Percentiles rank a stretch among this genome's conserved stretches.
Evolutionary conservation across 2,329 filamentous ascomycete species (phyloP).

Genomic region (Chaetomium globosum): DNA sequence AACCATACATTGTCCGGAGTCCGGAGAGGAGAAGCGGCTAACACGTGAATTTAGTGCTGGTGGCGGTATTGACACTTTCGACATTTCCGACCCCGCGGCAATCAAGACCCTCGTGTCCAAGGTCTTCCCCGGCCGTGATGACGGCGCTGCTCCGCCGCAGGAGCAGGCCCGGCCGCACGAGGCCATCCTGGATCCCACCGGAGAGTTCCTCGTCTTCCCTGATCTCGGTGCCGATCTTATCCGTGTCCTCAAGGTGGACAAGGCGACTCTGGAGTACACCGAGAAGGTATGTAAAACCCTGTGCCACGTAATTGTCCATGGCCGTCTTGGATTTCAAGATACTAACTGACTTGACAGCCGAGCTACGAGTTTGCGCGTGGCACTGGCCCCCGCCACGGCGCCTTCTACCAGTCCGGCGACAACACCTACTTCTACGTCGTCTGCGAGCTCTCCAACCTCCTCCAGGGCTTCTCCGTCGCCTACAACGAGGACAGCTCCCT

Average conservation of each 20-base stretch:
- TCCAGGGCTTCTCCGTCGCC: slow-evolving; percentile 59
- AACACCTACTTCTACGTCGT: slow-evolving; percentile 62
- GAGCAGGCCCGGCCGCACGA: slow-evolving; percentile 65
- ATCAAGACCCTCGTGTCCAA: slow-evolving; percentile 45
- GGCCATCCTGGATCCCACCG: slow-evolving; percentile 66
- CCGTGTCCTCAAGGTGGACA: slow-evolving; percentile 58
- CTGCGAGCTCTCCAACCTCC: slow-evolving; percentile 61
- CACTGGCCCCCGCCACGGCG: slow-evolving; percentile 65
- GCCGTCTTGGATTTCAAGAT: background rate
- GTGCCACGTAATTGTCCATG: too few species aligned
- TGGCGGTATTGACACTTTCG: slow-evolving; percentile 50
- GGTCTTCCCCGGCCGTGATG: slow-evolving; percentile 45
- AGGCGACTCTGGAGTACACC: slow-evolving; percentile 49
- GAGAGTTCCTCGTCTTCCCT: slow-evolving; percentile 63
- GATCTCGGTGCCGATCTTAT: slow-evolving; percentile 68
- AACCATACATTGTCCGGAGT: background rate
- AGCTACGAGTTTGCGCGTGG: slow-evolving; percentile 53
- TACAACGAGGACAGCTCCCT: slow-evolving; percentile 52
- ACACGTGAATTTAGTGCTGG: slow-evolving; percentile 41
- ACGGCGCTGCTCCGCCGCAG: slow-evolving; percentile 52
- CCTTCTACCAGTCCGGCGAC: slow-evolving; percentile 53
- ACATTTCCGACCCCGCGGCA: slow-evolving; percentile 45
- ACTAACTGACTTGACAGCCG: slow-evolving; percentile 6
- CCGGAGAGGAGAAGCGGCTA: background rate
- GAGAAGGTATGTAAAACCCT: slow-evolving; percentile 34